These are phyloP conservation scores for Ustilago crameri DNA, from an alignment of 1,284 basidiomycete species.

Conservation along the genomic window DNA sequence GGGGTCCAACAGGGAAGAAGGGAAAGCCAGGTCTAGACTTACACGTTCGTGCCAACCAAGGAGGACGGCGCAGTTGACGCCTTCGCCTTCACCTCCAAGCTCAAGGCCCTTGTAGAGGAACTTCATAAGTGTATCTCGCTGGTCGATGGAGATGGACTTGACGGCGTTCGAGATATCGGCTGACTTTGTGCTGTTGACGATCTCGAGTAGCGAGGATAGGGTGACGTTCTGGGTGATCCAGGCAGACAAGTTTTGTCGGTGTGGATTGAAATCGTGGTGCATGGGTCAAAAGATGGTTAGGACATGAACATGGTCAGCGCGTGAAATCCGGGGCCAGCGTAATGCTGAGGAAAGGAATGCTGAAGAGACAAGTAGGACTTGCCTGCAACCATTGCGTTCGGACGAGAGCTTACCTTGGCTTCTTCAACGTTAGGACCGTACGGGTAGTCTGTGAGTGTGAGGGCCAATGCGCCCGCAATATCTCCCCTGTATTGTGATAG, in stretches of 20 bases:
- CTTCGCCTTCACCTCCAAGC: constrained; percentile 59
- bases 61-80: constrained; percentile 76
- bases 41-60: constrained; percentile 97
- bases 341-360: neutral
- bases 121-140: constrained; percentile 95
- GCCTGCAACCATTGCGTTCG: neutral
- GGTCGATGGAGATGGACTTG: constrained; percentile 78
- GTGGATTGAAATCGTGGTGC: too few species aligned
- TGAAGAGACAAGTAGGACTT: neutral
- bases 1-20: neutral
- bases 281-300: too few species aligned
- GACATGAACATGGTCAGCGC: too few species aligned
- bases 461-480: constrained; percentile 51
- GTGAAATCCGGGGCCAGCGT: too few species aligned
- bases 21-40: constrained; percentile 57
- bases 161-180: constrained; percentile 85
- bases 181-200: constrained; percentile 93
- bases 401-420: constrained; percentile 50
- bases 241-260: too few species aligned
- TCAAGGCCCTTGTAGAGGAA: constrained; percentile 97
- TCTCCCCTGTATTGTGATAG: constrained; percentile 48
- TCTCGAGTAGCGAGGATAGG: constrained; percentile 85
- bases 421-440: constrained; percentile 58
- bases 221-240: constrained; percentile 71
- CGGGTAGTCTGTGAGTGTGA: constrained; percentile 57